Base-by-base conservation (phyloP, 441 rosid genomes). In the Biscutella laevigata region DNA sequence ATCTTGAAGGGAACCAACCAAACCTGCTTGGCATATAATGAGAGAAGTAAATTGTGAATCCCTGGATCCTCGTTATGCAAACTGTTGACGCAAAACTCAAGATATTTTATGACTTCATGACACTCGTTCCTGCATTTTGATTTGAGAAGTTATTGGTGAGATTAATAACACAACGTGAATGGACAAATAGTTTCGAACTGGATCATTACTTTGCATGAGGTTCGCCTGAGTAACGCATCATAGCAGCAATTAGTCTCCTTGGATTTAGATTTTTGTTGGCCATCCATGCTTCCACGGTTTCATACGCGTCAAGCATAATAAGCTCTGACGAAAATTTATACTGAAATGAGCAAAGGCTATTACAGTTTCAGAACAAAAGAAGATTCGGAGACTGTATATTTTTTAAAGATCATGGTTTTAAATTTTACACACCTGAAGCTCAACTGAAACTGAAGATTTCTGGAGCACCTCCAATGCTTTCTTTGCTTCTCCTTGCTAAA, bases 251-350 rank as follows among this genome's bases (percentile, higher is more conserved):
- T 57, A 94, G 64, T 70, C 83, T 94, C 77, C 97, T 80, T 10
- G 99, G 96, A 53, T 89, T 84, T 50, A 94, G 78, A 66, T 86
- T 77, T 74, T 86, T 84, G 20, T 75, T 81, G 55, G 84, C 70
- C 95, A 94, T 86, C 97, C 99, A 94, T 59, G 95, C 85, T 75
- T 94, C 99, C 70, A 94, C 97, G 26, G 99, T 89, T 80, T 94
- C 99, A 69, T 94, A 94, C 11, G 97, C 94, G 73, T 94, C 99
- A 61, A 89, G 96, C 71, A 81, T 77, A 56, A 94, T 83, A 53
- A 94, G 95, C 16, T 94, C 94, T 7, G 99, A 86, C n/a, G 94
- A 90, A 71, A 86, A 94, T 74, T 88, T 88, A 74, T 94, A 94
- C 99, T 94, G 94, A 51, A 68, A 54, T 35, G 66, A 17, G 51